Conservation (phyloP, 2,329 filamentous ascomycete species). For the Paracoccidioides brasiliensis region DNA sequence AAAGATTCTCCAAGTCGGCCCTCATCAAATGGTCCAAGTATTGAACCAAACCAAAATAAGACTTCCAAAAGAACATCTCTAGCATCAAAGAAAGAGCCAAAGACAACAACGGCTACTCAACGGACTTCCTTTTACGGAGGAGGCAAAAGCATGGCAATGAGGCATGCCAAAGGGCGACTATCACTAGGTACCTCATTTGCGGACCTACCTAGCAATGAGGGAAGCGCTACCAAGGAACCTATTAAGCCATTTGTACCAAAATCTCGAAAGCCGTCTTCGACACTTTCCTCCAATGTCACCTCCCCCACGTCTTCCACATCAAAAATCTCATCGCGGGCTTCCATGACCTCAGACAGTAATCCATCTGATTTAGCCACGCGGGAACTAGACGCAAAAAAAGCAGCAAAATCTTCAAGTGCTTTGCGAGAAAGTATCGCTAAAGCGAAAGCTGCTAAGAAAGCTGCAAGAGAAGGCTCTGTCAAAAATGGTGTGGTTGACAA, state of each 20-base stretch:
- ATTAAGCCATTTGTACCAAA: conserved; percentile 31
- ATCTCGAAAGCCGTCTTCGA: conserved; percentile 23
- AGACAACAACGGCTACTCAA: neutral
- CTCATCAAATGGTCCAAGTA: neutral
- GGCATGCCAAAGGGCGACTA: conserved; percentile 33
- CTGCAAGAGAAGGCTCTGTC: conserved; percentile 25
- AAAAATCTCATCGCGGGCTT: conserved; percentile 20
- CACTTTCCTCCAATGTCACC: conserved; percentile 18
- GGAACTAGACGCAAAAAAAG: conserved; percentile 28
- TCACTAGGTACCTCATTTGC: conserved; percentile 42
- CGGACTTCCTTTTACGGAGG: conserved; percentile 18
- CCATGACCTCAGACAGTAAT: conserved; percentile 19
- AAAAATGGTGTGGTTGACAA: conserved; percentile 11
- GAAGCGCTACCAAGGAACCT: conserved; percentile 18
- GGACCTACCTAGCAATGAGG: conserved; percentile 37
- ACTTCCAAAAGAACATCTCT: neutral
- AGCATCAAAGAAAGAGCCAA: conserved; percentile 1
- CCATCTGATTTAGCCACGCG: conserved; percentile 16
- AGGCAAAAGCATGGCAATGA: conserved; percentile 38
- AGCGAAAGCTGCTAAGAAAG: conserved; percentile 68
- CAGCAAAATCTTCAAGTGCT: conserved; percentile 60
- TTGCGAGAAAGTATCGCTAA: conserved; percentile 86
- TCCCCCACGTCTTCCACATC: conserved; percentile 21
- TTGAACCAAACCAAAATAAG: neutral
- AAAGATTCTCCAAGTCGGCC: conserved; percentile 8